A percentile compares a stretch with the other conserved stretches of the same genome.
Evolutionary conservation across 1,139 yeast genomes (phyloP).

Genomic region (Torulaspora globosa): DNA sequence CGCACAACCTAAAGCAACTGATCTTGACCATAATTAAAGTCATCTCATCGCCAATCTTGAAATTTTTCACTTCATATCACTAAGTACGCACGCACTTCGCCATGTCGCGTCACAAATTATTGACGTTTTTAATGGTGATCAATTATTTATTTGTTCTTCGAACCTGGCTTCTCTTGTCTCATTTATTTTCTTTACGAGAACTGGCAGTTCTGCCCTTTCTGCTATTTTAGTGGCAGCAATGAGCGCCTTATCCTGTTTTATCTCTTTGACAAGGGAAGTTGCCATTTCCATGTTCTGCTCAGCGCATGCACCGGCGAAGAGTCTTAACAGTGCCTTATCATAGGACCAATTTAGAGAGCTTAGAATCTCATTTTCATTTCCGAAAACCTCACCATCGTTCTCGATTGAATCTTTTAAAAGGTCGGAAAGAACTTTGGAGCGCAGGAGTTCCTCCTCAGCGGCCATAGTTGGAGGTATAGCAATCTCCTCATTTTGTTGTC

Average conservation of each 20-base stretch:
- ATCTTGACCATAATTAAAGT: neutral
- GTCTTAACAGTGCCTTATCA: constrained; percentile 70
- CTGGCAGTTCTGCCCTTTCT: constrained; percentile 64
- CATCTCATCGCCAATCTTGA: constrained; percentile 24
- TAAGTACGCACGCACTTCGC: constrained; percentile 13
- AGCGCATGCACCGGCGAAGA: constrained; percentile 74
- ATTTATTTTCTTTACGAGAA: constrained; percentile 64
- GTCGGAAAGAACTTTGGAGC: constrained; percentile 39
- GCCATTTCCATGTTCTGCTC: constrained; percentile 65
- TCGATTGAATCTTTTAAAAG: constrained; percentile 39
- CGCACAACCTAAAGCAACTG: neutral
- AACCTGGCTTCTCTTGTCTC: constrained; percentile 58
- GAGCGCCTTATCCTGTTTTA: constrained; percentile 73
- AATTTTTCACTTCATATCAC: constrained; percentile 21
- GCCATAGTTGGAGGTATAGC: constrained; percentile 29
- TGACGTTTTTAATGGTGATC: neutral
- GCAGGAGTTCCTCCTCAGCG: constrained; percentile 43
- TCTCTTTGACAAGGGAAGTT: constrained; percentile 60
- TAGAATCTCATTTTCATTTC: constrained; percentile 46
- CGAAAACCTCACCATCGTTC: constrained; percentile 41
- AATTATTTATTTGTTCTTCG: constrained; percentile 36
- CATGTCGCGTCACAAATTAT: constrained; percentile 1
- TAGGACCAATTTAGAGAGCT: constrained; percentile 49
- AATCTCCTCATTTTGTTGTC: constrained; percentile 40
- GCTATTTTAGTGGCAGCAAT: constrained; percentile 83